Conservation (phyloP, 2,329 filamentous ascomycete genomes). For the Dothideomycetes sp. region DNA sequence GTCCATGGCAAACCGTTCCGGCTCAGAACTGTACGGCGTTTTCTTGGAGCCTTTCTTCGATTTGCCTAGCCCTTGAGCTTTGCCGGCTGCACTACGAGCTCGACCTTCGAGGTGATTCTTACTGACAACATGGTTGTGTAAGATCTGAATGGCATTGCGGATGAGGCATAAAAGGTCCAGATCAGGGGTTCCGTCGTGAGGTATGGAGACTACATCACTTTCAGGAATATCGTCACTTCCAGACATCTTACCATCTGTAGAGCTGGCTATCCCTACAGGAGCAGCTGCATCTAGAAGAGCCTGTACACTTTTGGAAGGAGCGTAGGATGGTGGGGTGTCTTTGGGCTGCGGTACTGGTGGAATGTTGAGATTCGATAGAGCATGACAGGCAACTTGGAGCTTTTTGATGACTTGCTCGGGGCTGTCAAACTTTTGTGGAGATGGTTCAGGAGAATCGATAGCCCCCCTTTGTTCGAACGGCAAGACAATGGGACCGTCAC, state of each 20-base stretch:
- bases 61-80: not conserved
- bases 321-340: not conserved
- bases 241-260: too few species aligned
- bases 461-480: too few species aligned
- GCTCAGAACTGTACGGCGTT: not conserved
- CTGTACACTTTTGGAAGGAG: constrained; percentile 2
- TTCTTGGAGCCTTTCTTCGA: not conserved
- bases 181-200: constrained; percentile 10
- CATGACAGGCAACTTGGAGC: constrained; percentile 11
- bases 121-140: constrained; percentile 4
- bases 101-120: constrained; percentile 3
- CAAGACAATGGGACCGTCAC: too few species aligned
- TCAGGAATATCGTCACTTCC: too few species aligned
- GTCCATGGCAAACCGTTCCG: constrained; percentile 8
- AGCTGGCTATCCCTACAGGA: too few species aligned
- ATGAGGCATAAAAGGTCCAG: constrained; percentile 11
- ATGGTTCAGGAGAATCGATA: too few species aligned
- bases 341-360: not conserved
- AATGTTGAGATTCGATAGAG: constrained; percentile 10
- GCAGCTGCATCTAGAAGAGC: constrained; percentile 7
- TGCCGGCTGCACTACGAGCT: not conserved
- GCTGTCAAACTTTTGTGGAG: constrained; percentile 7
- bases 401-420: constrained; percentile 11
- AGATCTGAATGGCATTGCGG: constrained; percentile 12
- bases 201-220: too few species aligned